Evolutionary conservation across 2,329 filamentous ascomycete genomes (phyloP), one percentile per base, ranked within the genome.

Genomic region (Epichloe hybrida): DNA sequence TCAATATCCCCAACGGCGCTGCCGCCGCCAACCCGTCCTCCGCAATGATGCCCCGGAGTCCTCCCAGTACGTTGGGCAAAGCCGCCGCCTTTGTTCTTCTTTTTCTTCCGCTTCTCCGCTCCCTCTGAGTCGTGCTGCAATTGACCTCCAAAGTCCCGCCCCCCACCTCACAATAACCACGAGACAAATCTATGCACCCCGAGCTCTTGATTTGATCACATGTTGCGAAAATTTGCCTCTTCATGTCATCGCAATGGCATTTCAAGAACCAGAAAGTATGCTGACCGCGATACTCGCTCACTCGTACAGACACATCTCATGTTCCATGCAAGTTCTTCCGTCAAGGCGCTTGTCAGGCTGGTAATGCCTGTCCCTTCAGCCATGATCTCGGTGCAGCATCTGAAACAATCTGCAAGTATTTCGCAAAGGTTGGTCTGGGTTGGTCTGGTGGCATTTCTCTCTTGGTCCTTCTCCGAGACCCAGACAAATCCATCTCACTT

Each of bases 251-350:
- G 1, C 27, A 31, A 9, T 31, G 27, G 27, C 5, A 31, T 43
- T 21, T 1, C 12, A 7, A n/a, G 20, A 35, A 7, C 2, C 36
- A 9, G 31, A 17, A 11, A 27, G 5, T 36, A 5, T 42, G 50
- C 50, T 52, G 21, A 52, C 42, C 35, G 27, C n/a, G n/a, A 27
- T 3, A 6, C 23, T 8, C 47, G 31, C 21, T 23, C 43, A 27
- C 42, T 23, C 11, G 23, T 48, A 53, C 56, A 96, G 91, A 95
- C 69, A 95, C 93, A 17, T 86, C 90, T 55, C 93, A 97, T 72
- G 93, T 98, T 43, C 93, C 93, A 39, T 98, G 93, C 85, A 97
- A 97, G 76, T 98, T 98, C 84, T 98, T 93, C 70, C 84, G 89
- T 50, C 88, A 95, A 72, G 90, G 91, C 66, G 83, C 88, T 62